These are phyloP conservation scores for Suhomyces anneliseae DNA, from an alignment of 1,139 yeast species.

Conservation along the genomic window DNA sequence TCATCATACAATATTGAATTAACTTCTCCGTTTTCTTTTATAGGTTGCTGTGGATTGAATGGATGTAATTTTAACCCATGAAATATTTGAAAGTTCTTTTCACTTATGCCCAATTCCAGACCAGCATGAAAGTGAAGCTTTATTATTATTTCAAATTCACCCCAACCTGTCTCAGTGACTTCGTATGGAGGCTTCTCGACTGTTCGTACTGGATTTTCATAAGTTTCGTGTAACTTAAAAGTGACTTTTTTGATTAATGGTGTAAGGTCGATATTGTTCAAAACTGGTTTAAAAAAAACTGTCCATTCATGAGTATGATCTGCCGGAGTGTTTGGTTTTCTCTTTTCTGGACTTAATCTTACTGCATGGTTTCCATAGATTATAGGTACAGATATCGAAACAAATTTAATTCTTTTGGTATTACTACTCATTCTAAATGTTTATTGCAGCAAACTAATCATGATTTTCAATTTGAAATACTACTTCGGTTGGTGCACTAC, in stretches of 20 bases:
- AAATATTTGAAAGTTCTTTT: slow-evolving; percentile 80
- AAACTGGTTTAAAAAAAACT: slow-evolving; percentile 82
- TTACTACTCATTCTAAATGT: slow-evolving; percentile 18
- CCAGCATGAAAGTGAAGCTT: slow-evolving; percentile 84
- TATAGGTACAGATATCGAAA: slow-evolving; percentile 82
- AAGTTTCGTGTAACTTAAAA: slow-evolving; percentile 93
- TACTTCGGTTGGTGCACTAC: slow-evolving; percentile 1
- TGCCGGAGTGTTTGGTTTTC: slow-evolving; percentile 71
- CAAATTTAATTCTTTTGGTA: slow-evolving; percentile 52
- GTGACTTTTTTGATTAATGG: slow-evolving; percentile 87
- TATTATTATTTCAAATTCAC: slow-evolving; percentile 91
- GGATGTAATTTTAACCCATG: slow-evolving; percentile 94
- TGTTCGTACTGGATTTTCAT: slow-evolving; percentile 78
- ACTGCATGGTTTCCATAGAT: slow-evolving; percentile 85
- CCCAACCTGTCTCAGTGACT: slow-evolving; percentile 99
- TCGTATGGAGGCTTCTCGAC: slow-evolving; percentile 91
- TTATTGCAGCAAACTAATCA: not conserved
- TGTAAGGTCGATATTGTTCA: slow-evolving; percentile 72
- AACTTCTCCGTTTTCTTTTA: slow-evolving; percentile 45
- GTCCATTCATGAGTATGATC: slow-evolving; percentile 98
- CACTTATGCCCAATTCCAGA: slow-evolving; percentile 63
- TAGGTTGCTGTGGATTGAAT: slow-evolving; percentile 54
- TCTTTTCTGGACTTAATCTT: slow-evolving; percentile 60
- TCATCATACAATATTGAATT: slow-evolving; percentile 85
- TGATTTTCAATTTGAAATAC: not conserved